Conservation (phyloP, 2,329 filamentous ascomycete species). For the Trichophyton benhamiae region DNA sequence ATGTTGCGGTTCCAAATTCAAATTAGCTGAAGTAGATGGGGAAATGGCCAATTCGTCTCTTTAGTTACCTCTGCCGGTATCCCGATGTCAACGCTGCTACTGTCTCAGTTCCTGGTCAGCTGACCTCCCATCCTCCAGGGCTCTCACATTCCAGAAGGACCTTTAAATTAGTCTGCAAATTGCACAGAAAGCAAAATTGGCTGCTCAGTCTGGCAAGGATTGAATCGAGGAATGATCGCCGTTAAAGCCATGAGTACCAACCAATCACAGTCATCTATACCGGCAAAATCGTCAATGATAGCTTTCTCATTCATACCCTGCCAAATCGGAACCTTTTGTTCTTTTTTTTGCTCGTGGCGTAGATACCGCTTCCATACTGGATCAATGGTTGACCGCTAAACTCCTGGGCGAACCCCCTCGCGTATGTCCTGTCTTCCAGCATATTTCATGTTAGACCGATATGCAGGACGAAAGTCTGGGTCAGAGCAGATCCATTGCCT, state of each 20-base stretch:
- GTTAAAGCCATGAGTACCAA: neutral
- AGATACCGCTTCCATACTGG: conserved; percentile 1
- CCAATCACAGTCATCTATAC: neutral
- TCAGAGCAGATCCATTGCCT: neutral
- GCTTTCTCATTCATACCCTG: conserved; percentile 1
- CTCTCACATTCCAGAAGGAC: conserved; percentile 4
- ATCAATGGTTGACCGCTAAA: conserved; percentile 3
- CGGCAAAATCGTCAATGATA: neutral
- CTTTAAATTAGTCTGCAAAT: conserved; percentile 3
- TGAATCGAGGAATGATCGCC: conserved; percentile 6
- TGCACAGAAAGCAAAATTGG: neutral
- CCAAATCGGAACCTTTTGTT: conserved; percentile 2
- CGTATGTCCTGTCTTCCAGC: neutral
- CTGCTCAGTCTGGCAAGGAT: neutral
- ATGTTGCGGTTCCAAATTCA: neutral
- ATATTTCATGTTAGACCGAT: neutral
- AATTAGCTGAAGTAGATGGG: neutral
- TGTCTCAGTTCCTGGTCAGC: conserved; percentile 2
- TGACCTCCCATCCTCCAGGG: neutral
- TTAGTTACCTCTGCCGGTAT: neutral
- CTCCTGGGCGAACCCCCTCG: neutral
- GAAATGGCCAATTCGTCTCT: neutral
- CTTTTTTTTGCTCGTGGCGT: conserved; percentile 5
- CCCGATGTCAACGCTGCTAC: neutral
- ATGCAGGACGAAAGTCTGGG: conserved; percentile 1